Base-by-base conservation (phyloP, 129 eudicot species). In the Flaveria ramosissima region DNA sequence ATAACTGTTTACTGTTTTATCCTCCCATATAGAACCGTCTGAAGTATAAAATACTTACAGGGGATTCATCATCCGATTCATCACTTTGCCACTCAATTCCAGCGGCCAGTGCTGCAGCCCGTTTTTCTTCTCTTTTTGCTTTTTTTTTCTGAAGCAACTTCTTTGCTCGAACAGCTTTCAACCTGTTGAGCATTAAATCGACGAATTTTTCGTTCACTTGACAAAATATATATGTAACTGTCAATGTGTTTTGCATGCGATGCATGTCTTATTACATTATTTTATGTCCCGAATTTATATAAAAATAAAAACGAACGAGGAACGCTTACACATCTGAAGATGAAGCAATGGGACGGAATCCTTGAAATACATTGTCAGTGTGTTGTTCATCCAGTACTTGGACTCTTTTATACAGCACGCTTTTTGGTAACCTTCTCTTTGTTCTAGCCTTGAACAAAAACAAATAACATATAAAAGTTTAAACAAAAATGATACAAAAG, bases 31-130 rank as follows among this genome's bases (percentile, higher is more conserved):
- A 47, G 6, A 32, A 75, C 16, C 10, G 46, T 27, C 1, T 20
- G 13, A 68, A 10, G 27, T 43, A 52, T 32, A 63, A 16, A 73
- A 30, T 79, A 76, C 82, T 89, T 73, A 92, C 98, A 66, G 87
- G 89, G 70, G 88, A 77, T 51, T 94, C 97, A 23, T 84, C 90
- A 27, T 91, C 97, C 50, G 96, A 89, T 72, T 85, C 85, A 23
- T 91, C 98, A 82, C 97, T 91, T 59, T 74, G 84, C 88, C 89
- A 91, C 76, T 91, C 98, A 84, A 79, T 72, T 71, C 98, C 98
- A 87, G 92, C 96, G 53, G 96, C 93, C 79, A 87, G 64, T 69
- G 96, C 93, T 52, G 89, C 94, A 80, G 92, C 92, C 77, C 77
- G 88, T 77, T 77, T 85, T 73, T 84, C 88, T 79, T 91, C 93